phyloP scores from a whole-genome alignment of 106 monocot genomes.

The Dendrobium huoshanense region DNA sequence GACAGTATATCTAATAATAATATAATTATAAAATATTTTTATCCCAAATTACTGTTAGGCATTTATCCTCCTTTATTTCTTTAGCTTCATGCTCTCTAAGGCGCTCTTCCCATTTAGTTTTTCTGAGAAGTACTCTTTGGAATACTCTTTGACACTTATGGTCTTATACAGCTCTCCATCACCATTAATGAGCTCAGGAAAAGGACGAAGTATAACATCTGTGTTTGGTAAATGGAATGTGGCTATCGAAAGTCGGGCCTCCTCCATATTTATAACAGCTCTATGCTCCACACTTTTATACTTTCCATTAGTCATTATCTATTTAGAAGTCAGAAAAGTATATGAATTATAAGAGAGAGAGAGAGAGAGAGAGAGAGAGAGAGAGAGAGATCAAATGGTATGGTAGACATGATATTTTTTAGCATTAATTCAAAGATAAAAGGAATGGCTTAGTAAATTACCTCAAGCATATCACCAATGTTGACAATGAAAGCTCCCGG shows the following conservation, averaged over 20 bases:
- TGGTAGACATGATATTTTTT: background rate
- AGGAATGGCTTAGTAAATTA: background rate
- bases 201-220: slow-evolving; percentile 22
- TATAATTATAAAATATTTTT: too few relatives aligned
- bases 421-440: background rate
- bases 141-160: background rate
- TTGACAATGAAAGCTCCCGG: slow-evolving; percentile 10
- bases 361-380: background rate
- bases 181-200: slow-evolving; percentile 6
- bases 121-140: background rate
- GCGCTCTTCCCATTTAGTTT: slow-evolving; percentile 22
- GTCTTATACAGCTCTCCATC: slow-evolving; percentile 15
- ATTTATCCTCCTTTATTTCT: background rate
- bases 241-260: slow-evolving; percentile 30
- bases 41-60: too few relatives aligned
- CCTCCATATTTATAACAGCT: slow-evolving; percentile 19
- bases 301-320: slow-evolving; percentile 35
- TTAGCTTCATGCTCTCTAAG: slow-evolving; percentile 12
- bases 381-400: background rate
- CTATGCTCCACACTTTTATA: slow-evolving; percentile 52
- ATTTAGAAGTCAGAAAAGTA: background rate
- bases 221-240: slow-evolving; percentile 10
- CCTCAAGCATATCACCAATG: slow-evolving; percentile 11
- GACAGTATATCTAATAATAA: too few relatives aligned
- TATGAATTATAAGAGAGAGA: background rate